phyloP scores from a whole-genome alignment of 305 asterid genomes.

The Fraxinus latifolia region DNA sequence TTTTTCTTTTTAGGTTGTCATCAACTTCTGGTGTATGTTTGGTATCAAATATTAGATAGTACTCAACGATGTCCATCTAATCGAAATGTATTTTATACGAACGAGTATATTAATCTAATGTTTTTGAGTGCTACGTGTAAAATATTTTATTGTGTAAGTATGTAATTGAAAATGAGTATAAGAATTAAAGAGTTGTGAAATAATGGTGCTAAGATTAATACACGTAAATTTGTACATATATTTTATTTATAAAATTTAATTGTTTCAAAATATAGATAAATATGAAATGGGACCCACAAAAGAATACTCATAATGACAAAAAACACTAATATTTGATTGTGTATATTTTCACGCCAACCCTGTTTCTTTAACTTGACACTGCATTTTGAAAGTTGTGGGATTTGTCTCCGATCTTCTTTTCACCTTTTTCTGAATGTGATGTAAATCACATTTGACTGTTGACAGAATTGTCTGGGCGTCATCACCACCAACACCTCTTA shows the following conservation, averaged over 20 bases:
- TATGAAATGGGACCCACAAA: neutral
- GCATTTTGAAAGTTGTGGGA: neutral
- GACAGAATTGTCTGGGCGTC: neutral
- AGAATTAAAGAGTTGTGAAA: too few species aligned
- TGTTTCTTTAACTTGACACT: neutral
- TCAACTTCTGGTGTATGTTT: neutral
- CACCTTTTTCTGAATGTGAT: neutral
- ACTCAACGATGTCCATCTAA: neutral
- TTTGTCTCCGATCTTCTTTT: conserved; percentile 7
- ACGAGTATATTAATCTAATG: too few species aligned
- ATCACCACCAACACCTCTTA: neutral
- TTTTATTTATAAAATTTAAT: neutral
- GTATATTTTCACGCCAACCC: conserved; percentile 18
- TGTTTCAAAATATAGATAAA: neutral
- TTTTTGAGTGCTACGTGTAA: too few species aligned
- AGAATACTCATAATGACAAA: conserved; percentile 4
- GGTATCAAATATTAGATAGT: neutral
- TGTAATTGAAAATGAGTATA: too few species aligned
- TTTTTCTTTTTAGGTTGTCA: neutral
- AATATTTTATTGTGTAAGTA: too few species aligned
- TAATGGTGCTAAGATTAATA: neutral
- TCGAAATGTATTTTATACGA: neutral
- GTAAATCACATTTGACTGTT: neutral
- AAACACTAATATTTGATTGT: neutral
- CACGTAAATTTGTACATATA: neutral